Conservation (phyloP, 805 yeast species). For the Saccharomycopsis schoenii region DNA sequence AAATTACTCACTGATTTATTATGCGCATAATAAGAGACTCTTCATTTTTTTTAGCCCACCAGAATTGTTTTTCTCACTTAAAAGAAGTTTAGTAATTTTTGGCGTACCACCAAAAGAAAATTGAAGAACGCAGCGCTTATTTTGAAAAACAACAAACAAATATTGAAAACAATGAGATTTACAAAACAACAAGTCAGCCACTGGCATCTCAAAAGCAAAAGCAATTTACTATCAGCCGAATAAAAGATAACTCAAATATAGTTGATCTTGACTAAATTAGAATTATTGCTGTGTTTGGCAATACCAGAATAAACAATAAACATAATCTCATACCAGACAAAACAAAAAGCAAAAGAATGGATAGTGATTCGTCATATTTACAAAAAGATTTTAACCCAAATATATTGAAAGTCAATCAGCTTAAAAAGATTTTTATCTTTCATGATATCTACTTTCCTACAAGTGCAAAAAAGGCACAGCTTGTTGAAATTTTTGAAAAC, state of each 20-base stretch:
- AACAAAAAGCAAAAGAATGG: slow-evolving; percentile 7
- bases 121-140: not conserved
- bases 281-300: too few species aligned
- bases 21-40: not conserved
- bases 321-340: not conserved
- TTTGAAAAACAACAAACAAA: not conserved
- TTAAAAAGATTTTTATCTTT: slow-evolving; percentile 55
- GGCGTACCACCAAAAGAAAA: not conserved
- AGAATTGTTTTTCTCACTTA: not conserved
- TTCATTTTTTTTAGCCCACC: not conserved
- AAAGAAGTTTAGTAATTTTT: too few species aligned
- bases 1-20: too few species aligned
- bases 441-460: slow-evolving; percentile 54
- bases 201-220: too few species aligned
- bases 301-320: too few species aligned
- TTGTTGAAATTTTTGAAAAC: slow-evolving; percentile 50
- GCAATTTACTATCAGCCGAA: too few species aligned
- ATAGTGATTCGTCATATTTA: slow-evolving; percentile 16
- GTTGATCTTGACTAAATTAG: too few species aligned
- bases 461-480: slow-evolving; percentile 56
- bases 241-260: too few species aligned
- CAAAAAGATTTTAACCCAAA: slow-evolving; percentile 47
- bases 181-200: not conserved
- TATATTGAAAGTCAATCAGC: slow-evolving; percentile 53
- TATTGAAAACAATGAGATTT: not conserved